Evolutionary conservation across 2,329 filamentous ascomycete genomes (phyloP).

Genomic region (Colletotrichum magnum): DNA sequence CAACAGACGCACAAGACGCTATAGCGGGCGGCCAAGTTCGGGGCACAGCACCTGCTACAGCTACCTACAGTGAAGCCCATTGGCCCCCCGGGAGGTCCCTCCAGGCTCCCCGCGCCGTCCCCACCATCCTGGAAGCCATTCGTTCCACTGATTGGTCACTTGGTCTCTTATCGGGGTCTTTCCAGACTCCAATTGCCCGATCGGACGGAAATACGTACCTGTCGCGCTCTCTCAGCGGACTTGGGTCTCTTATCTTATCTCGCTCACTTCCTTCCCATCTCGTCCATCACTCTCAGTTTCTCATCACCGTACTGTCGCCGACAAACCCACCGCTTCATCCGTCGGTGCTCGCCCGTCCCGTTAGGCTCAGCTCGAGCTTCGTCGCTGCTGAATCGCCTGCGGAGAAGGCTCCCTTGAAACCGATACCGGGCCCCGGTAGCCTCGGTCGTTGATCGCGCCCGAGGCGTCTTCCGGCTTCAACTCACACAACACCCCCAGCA

Average conservation of each 20-base stretch:
- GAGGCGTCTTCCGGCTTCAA: neutral
- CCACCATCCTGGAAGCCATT: neutral
- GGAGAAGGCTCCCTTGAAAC: neutral
- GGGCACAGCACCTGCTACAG: conserved; percentile 11
- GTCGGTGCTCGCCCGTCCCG: neutral
- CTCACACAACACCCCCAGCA: neutral
- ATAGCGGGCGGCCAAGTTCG: conserved; percentile 13
- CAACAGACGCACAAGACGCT: conserved; percentile 35
- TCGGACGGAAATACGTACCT: conserved; percentile 19
- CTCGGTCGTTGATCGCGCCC: neutral
- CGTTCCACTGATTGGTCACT: conserved; percentile 10
- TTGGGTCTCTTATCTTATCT: conserved; percentile 22
- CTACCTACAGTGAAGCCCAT: neutral
- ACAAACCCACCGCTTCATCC: neutral
- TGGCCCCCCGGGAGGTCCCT: neutral
- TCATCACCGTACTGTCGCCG: neutral
- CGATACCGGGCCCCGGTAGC: conserved; percentile 4
- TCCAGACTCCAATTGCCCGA: conserved; percentile 14
- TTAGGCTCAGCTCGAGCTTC: neutral
- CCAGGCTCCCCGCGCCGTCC: neutral
- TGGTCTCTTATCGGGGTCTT: conserved; percentile 12
- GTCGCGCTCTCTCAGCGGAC: neutral
- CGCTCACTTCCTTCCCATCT: too few species aligned
- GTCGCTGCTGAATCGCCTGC: neutral
- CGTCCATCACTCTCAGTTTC: neutral